Conservation (phyloP, 257 asterid species). For the Fraxinus excelsior region DNA sequence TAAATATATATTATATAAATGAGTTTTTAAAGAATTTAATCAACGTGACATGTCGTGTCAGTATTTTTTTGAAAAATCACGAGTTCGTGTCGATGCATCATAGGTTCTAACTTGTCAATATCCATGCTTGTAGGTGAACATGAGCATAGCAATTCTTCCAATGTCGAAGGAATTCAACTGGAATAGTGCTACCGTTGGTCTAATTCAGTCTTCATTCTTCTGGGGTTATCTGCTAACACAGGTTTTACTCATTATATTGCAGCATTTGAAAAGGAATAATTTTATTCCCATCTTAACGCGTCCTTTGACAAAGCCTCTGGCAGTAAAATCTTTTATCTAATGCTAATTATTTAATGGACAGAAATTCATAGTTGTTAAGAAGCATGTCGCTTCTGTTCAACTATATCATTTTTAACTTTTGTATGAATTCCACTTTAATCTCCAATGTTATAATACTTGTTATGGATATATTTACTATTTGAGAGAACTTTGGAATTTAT, state of each 20-base stretch:
- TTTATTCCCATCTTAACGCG: slow-evolving; percentile 8
- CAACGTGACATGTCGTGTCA: too few relatives aligned
- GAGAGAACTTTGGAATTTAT: slow-evolving; percentile 20
- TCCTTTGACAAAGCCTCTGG: slow-evolving; percentile 14
- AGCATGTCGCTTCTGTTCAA: slow-evolving; percentile 11
- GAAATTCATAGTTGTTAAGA: slow-evolving; percentile 8
- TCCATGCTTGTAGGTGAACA: slow-evolving; percentile 70
- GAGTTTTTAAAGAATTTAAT: too few relatives aligned
- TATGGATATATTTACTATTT: slow-evolving; percentile 1
- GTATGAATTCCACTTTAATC: not conserved
- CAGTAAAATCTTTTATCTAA: not conserved
- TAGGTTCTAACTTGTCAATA: slow-evolving; percentile 14
- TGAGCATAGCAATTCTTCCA: slow-evolving; percentile 99
- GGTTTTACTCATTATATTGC: slow-evolving; percentile 44
- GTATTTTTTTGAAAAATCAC: too few relatives aligned
- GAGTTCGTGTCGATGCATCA: too few relatives aligned
- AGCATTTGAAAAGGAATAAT: slow-evolving; percentile 15
- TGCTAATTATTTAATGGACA: slow-evolving; percentile 3
- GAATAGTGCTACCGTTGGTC: slow-evolving; percentile 97
- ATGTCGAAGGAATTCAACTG: slow-evolving; percentile 98
- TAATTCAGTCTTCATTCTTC: slow-evolving; percentile 96
- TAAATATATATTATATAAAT: too few relatives aligned
- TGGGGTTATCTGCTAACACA: slow-evolving; percentile 99
- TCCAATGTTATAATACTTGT: not conserved
- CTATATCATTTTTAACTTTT: slow-evolving; percentile 18